phyloP scores from a whole-genome alignment of 1,284 basidiomycete species.

The Austroboletus niveus region DNA sequence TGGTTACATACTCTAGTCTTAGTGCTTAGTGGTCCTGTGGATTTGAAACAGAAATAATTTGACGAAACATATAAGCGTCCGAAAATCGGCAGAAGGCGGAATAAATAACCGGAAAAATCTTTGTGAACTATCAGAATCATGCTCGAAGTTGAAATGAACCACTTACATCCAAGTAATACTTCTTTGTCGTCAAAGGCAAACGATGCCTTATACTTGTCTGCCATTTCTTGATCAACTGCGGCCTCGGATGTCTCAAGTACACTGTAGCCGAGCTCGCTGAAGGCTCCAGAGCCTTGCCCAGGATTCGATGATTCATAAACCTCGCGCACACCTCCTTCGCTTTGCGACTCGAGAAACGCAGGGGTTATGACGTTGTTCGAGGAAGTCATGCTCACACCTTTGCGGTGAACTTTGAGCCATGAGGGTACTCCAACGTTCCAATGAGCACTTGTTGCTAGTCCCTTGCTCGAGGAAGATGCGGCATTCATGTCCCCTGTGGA shows the following conservation, averaged over 20 bases:
- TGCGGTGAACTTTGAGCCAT: conserved; percentile 64
- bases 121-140: conserved; percentile 9
- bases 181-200: conserved; percentile 90
- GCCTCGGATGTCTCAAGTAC: conserved; percentile 67
- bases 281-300: conserved; percentile 29
- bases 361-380: conserved; percentile 10
- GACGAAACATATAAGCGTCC: conserved; percentile 86
- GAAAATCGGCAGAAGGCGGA: conserved; percentile 80
- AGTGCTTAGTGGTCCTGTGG: conserved; percentile 69
- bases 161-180: conserved; percentile 80
- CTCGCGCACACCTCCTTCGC: conserved; percentile 44
- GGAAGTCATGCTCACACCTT: conserved; percentile 32
- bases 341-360: conserved; percentile 10
- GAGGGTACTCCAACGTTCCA: conserved; percentile 68
- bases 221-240: conserved; percentile 60
- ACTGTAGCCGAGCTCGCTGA: conserved; percentile 70
- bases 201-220: conserved; percentile 72
- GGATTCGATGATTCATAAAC: conserved; percentile 44
- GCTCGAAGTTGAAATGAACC: conserved; percentile 5
- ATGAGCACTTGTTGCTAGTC: conserved; percentile 31
- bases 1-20: conserved; percentile 67
- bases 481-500: conserved; percentile 39
- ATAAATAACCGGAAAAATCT: conserved; percentile 90
- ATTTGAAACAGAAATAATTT: conserved; percentile 89
- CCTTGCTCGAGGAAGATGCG: conserved; percentile 26